A percentile compares a stretch with the other conserved stretches of the same genome.
Conservation (phyloP, 257 asterid genomes). For the Capsicum rhomboideum region DNA sequence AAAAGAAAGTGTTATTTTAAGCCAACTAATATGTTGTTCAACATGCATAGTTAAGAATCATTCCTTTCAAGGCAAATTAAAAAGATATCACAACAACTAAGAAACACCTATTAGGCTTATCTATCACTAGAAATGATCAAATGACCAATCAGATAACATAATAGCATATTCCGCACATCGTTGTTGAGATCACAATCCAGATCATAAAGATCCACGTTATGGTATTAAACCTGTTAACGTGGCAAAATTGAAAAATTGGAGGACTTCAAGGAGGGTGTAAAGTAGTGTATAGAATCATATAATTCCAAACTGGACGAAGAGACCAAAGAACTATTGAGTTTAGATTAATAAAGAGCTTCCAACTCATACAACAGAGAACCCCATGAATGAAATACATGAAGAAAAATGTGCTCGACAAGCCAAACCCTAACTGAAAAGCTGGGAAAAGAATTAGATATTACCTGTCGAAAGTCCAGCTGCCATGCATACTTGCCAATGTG, state of each 20-base stretch:
- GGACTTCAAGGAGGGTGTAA: neutral
- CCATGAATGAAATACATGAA: neutral
- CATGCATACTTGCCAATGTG: slow-evolving; percentile 99
- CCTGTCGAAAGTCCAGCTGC: slow-evolving; percentile 98
- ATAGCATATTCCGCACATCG: neutral
- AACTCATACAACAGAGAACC: neutral
- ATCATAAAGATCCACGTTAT: neutral
- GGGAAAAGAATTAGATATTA: slow-evolving; percentile 8
- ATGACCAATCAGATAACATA: neutral
- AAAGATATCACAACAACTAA: neutral
- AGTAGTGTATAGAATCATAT: neutral
- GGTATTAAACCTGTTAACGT: neutral
- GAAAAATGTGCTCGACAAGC: neutral
- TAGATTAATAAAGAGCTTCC: neutral
- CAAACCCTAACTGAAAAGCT: neutral
- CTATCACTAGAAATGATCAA: neutral
- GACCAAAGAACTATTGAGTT: neutral
- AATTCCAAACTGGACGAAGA: neutral
- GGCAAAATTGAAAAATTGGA: neutral
- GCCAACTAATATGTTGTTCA: neutral
- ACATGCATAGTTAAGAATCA: neutral
- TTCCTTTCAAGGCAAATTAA: neutral
- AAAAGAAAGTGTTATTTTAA: neutral
- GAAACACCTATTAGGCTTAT: neutral
- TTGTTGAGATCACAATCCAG: neutral